These are phyloP conservation scores for Globisporangium acanthophoron DNA, from an alignment of 352 stramenopile species.

Conservation along the genomic window DNA sequence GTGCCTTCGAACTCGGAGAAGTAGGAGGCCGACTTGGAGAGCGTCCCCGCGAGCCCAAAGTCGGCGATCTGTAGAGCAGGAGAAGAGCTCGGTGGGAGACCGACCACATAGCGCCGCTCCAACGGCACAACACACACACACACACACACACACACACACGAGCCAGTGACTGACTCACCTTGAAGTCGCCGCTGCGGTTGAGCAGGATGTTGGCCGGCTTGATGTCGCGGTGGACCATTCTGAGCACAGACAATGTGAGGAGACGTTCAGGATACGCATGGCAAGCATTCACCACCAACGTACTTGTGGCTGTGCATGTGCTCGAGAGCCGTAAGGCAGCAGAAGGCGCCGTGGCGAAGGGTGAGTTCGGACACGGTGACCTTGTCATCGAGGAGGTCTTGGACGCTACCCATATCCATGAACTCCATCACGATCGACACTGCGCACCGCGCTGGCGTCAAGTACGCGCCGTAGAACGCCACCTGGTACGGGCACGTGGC, in stretches of 20 bases:
- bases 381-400: conserved; percentile 58
- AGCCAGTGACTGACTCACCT: conserved; percentile 25
- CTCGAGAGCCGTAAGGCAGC: conserved; percentile 72
- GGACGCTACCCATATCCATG: conserved; percentile 88
- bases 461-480: conserved; percentile 87
- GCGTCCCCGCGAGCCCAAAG: conserved; percentile 71
- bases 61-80: conserved; percentile 43
- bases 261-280: neutral
- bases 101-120: no score
- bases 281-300: neutral
- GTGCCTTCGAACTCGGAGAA: conserved; percentile 89
- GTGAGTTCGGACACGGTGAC: conserved; percentile 49
- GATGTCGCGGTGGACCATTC: conserved; percentile 87
- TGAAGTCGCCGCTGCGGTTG: conserved; percentile 79
- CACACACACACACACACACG: neutral
- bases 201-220: conserved; percentile 90
- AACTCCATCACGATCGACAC: conserved; percentile 91
- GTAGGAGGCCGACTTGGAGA: conserved; percentile 72
- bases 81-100: neutral
- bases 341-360: conserved; percentile 73
- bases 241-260: conserved; percentile 7
- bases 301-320: conserved; percentile 81
- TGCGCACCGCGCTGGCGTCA: conserved; percentile 59
- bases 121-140: no score
- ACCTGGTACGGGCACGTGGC: conserved; percentile 72